A percentile compares a stretch with the other conserved stretches of the same genome.
Conservation (phyloP, 345 rosid species). For the Ailanthus altissimus region DNA sequence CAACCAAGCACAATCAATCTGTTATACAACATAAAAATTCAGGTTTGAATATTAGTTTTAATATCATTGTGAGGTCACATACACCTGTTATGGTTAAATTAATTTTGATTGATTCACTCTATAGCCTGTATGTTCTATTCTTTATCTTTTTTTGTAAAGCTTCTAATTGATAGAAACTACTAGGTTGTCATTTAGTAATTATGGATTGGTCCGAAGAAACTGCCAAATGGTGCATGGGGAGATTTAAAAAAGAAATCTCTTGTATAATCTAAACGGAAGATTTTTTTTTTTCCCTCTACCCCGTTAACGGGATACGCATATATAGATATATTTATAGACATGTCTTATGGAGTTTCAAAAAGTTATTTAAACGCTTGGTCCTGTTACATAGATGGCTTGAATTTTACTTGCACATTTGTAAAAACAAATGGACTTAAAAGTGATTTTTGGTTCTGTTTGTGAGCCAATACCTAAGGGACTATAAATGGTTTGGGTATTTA, state of each 20-base stretch:
- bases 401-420: not conserved
- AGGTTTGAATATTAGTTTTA: not conserved
- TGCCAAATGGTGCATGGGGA: not conserved
- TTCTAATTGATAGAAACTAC: slow-evolving; percentile 2
- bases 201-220: not conserved
- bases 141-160: not conserved
- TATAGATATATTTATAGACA: too few relatives aligned
- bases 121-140: not conserved
- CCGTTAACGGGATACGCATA: not conserved
- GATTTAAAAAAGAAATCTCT: not conserved
- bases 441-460: not conserved
- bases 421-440: not conserved
- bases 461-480: not conserved
- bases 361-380: not conserved
- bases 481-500: not conserved
- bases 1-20: not conserved
- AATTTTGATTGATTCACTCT: not conserved
- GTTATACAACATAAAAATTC: not conserved
- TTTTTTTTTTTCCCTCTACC: too few relatives aligned
- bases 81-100: not conserved
- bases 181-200: not conserved
- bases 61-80: not conserved
- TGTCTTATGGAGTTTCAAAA: not conserved
- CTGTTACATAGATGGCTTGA: not conserved
- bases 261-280: not conserved